phyloP scores from a whole-genome alignment of 1,139 yeast species.

The Yueomyces sp. region DNA sequence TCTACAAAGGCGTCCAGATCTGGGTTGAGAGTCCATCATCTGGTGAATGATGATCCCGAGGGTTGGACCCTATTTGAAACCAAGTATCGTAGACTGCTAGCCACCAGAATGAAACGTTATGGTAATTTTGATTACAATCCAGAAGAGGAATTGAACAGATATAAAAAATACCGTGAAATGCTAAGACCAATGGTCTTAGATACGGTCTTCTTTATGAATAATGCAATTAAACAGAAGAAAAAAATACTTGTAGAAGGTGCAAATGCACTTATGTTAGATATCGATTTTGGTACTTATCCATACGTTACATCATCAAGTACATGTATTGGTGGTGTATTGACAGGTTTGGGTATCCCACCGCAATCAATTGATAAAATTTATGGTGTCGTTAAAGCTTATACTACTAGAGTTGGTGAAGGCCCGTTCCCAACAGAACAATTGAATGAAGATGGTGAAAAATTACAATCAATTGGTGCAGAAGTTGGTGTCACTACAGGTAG shows the following conservation, averaged over 20 bases:
- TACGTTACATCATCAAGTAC: constrained; percentile 93
- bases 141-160: constrained; percentile 67
- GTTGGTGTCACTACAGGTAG: constrained; percentile 98
- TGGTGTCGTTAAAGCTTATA: constrained; percentile 97
- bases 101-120: constrained; percentile 75
- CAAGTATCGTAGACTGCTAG: constrained; percentile 63
- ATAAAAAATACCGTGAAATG: constrained; percentile 59
- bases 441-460: constrained; percentile 71
- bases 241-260: constrained; percentile 95
- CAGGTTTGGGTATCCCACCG: constrained; percentile 96
- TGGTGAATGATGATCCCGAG: constrained; percentile 77
- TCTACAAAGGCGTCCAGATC: constrained; percentile 95
- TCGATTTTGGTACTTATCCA: constrained; percentile 97
- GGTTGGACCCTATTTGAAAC: constrained; percentile 89
- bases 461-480: constrained; percentile 89
- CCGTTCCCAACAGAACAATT: constrained; percentile 98
- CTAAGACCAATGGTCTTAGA: constrained; percentile 90
- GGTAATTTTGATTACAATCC: constrained; percentile 85
- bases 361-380: constrained; percentile 61
- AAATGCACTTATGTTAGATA: constrained; percentile 92
- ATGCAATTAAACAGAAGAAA: constrained; percentile 65
- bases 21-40: constrained; percentile 92
- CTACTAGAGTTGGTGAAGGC: constrained; percentile 98
- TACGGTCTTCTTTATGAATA: constrained; percentile 80
- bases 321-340: constrained; percentile 94